Evolutionary conservation across 2,329 filamentous ascomycete genomes (phyloP), one percentile per base, ranked within the genome.

Genomic region (Aspergillus pseudoviridinutans): DNA sequence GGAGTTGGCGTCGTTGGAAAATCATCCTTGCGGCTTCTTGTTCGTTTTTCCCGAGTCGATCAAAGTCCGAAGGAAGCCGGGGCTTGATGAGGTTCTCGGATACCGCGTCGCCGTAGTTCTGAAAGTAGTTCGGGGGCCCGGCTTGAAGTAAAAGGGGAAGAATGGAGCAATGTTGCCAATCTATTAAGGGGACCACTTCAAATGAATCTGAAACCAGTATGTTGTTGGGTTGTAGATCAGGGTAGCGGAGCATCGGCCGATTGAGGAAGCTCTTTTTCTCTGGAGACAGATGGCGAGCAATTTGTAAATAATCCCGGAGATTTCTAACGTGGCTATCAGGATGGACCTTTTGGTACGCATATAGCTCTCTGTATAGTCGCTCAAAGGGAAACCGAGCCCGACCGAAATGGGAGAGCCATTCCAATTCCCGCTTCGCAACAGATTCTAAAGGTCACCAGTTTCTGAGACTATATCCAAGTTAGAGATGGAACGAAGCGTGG

Each of bases 91-190:
- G 47, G 32, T 54, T 55, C 54, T 66, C 64, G 2, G 65, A 63
- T 8, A 64, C 35, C 1, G 55, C 51, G 42, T 71, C 67, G 27
- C 67, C 66, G 44, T 67, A 69, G 50, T 70, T 71, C 53, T 72
- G 67, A 41, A 72, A 66, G 58, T 28, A 66, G 60, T 35, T 68
- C 3, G 68, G 70, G 12, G 70, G 67, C n/a, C 67, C 67, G 12
- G 58, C 62, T 56, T 64, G 62, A 4, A 70, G 54, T 53, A 65
- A 69, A 22, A 70, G 55, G 27, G 67, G 69, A 41, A 71, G 58
- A 22, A 72, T 56, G 2, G 62, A 57, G 29, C 59, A 54, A 53
- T 71, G 57, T 55, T 72, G 65, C 69, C 27, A 28, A 28, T 28
- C 27, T 66, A 71, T 69, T 24, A 71, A 54, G 3, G 66, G 66